Percentiles rank a stretch among this genome's conserved stretches.
Conservation (phyloP, 495 filamentous ascomycete genomes). For the Trichocladium uniseriatum region DNA sequence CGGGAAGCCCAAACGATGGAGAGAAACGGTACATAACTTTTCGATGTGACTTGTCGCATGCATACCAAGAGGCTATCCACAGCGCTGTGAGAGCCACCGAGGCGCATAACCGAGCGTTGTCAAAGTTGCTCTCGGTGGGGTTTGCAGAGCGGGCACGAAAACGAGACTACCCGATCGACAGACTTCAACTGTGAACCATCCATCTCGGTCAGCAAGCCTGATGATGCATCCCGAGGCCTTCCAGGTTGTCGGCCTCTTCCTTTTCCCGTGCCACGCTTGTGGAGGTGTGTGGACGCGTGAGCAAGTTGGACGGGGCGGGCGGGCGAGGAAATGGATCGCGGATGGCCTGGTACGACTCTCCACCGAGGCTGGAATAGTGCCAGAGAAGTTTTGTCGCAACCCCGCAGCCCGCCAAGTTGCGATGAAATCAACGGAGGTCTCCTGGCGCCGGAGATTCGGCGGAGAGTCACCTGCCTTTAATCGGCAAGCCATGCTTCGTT, state of each 20-base stretch:
- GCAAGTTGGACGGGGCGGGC: neutral
- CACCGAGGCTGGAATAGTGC: neutral
- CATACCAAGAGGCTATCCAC: too few species aligned
- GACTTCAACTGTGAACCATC: neutral
- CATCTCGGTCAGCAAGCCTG: conserved; percentile 1
- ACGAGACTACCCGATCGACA: too few species aligned
- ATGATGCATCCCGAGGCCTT: neutral
- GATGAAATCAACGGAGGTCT: too few species aligned
- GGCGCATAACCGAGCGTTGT: neutral
- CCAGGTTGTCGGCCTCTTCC: neutral
- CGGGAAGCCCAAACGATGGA: too few species aligned
- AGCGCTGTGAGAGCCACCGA: neutral
- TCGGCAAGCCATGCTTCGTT: too few species aligned
- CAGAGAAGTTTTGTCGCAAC: neutral
- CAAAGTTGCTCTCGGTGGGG: too few species aligned
- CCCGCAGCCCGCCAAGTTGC: neutral
- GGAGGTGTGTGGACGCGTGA: neutral
- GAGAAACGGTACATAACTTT: too few species aligned
- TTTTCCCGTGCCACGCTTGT: too few species aligned
- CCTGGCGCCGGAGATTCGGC: too few species aligned
- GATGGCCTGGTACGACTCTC: neutral
- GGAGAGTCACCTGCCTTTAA: too few species aligned
- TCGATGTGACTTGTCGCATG: neutral
- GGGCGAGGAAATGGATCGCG: neutral
- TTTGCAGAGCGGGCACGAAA: too few species aligned